phyloP scores from a whole-genome alignment of 495 filamentous ascomycete species.

The Xylaria curta region DNA sequence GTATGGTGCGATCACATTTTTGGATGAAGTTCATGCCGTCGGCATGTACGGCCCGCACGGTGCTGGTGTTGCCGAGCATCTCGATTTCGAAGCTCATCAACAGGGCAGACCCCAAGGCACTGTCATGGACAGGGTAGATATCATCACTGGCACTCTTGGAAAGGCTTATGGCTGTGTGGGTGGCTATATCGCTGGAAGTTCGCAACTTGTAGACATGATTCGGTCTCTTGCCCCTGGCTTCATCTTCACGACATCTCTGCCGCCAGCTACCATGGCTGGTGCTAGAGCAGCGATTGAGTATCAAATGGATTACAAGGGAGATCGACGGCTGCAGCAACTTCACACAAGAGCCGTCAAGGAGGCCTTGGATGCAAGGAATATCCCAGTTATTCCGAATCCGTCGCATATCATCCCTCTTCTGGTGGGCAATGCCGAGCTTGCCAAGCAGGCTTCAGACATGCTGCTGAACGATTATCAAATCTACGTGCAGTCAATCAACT shows the following conservation, averaged over 20 bases:
- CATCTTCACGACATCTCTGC: constrained; percentile 97
- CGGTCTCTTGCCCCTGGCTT: constrained; percentile 96
- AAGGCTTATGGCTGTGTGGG: constrained; percentile 98
- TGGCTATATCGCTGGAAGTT: constrained; percentile 92
- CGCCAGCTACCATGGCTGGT: constrained; percentile 95
- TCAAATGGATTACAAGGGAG: constrained; percentile 78
- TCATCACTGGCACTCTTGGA: constrained; percentile 95
- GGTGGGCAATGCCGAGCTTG: constrained; percentile 93
- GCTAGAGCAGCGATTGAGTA: constrained; percentile 92
- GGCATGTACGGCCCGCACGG: constrained; percentile 99
- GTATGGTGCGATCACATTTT: constrained; percentile 95
- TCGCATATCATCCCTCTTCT: constrained; percentile 94
- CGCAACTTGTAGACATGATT: constrained; percentile 90
- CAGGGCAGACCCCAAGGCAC: constrained; percentile 76
- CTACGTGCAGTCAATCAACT: constrained; percentile 99
- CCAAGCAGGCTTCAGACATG: constrained; percentile 86
- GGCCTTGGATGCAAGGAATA: constrained; percentile 73
- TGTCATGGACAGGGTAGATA: constrained; percentile 93
- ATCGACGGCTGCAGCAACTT: constrained; percentile 89
- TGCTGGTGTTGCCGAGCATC: constrained; percentile 95
- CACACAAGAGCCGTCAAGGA: constrained; percentile 94
- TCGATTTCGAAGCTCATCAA: constrained; percentile 84
- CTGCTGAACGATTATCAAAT: constrained; percentile 87
- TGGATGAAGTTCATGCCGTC: constrained; percentile 98
- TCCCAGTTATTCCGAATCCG: constrained; percentile 98